Percentiles rank a stretch among this genome's conserved stretches.
Evolutionary conservation across 306 rosid genomes (phyloP).

Genomic region (Begonia loranthoides): DNA sequence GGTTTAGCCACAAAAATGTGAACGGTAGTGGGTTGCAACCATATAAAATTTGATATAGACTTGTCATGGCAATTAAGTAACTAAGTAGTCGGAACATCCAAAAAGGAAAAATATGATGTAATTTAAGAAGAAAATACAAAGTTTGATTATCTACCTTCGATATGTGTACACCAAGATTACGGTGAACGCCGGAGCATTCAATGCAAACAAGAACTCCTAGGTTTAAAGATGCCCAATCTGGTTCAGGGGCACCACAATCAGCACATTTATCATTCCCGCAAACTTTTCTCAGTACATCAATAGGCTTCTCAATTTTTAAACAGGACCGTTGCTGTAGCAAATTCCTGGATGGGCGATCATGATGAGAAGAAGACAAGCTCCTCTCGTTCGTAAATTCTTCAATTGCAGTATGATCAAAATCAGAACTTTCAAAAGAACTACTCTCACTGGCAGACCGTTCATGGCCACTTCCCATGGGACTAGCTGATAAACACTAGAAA

Average conservation of each 20-base stretch:
- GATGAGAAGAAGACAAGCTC: constrained; percentile 34
- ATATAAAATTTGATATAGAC: too few relatives aligned
- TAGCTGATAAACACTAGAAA: constrained; percentile 66
- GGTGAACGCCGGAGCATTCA: constrained; percentile 98
- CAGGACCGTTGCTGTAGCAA: constrained; percentile 68
- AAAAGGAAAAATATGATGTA: too few relatives aligned
- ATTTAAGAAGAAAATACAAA: too few relatives aligned
- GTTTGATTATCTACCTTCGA: constrained; percentile 48
- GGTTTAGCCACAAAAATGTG: too few relatives aligned
- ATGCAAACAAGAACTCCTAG: constrained; percentile 99
- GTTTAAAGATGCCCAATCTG: constrained; percentile 98
- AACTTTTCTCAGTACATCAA: constrained; percentile 73
- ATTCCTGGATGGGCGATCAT: constrained; percentile 63
- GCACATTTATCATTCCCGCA: constrained; percentile 94
- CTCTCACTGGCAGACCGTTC: constrained; percentile 93
- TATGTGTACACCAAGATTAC: constrained; percentile 97
- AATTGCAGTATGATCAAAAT: constrained; percentile 65
- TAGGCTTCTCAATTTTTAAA: constrained; percentile 79
- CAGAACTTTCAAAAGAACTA: constrained; percentile 97
- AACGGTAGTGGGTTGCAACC: too few relatives aligned
- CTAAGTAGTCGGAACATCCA: too few relatives aligned
- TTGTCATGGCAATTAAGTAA: too few relatives aligned
- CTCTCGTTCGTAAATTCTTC: constrained; percentile 77
- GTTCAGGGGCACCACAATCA: constrained; percentile 95
- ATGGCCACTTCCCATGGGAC: constrained; percentile 92